phyloP scores from a whole-genome alignment of 805 yeast genomes.

The Wickerhamomyces chambardii region DNA sequence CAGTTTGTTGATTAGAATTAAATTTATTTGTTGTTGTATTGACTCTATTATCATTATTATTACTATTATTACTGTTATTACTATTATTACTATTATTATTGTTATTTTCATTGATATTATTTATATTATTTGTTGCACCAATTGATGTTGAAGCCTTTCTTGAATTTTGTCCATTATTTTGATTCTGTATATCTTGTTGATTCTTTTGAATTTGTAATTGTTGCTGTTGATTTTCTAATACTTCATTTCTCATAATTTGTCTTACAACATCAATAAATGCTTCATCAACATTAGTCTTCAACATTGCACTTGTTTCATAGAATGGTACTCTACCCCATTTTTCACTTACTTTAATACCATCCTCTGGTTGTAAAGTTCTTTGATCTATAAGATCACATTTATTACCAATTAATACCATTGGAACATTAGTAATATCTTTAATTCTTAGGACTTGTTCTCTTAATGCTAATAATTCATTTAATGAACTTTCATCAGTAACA shows the following conservation, averaged over 20 bases:
- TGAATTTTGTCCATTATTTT: neutral
- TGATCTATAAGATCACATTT: constrained; percentile 78
- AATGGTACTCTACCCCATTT: constrained; percentile 85
- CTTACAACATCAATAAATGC: constrained; percentile 84
- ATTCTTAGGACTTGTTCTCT: constrained; percentile 80
- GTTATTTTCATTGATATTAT: neutral
- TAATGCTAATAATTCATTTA: constrained; percentile 69
- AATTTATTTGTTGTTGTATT: no score
- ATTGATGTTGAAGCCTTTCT: neutral
- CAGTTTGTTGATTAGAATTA: no score
- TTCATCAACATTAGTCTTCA: constrained; percentile 82
- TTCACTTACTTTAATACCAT: constrained; percentile 76
- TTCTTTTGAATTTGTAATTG: neutral
- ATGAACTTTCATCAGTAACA: constrained; percentile 67
- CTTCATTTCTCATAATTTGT: constrained; percentile 76
- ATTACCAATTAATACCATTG: constrained; percentile 87
- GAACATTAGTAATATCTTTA: constrained; percentile 69
- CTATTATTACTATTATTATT: neutral
- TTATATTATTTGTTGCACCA: neutral
- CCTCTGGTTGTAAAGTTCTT: constrained; percentile 68
- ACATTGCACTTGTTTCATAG: constrained; percentile 90
- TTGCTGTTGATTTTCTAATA: constrained; percentile 7
- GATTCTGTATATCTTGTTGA: constrained; percentile 1
- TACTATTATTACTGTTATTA: no score
- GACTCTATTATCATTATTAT: constrained; percentile 9